Percentiles rank a stretch among this genome's conserved stretches.
Evolutionary conservation across 2,329 filamentous ascomycete species (phyloP).

Genomic region (Teratosphaeria destructans): DNA sequence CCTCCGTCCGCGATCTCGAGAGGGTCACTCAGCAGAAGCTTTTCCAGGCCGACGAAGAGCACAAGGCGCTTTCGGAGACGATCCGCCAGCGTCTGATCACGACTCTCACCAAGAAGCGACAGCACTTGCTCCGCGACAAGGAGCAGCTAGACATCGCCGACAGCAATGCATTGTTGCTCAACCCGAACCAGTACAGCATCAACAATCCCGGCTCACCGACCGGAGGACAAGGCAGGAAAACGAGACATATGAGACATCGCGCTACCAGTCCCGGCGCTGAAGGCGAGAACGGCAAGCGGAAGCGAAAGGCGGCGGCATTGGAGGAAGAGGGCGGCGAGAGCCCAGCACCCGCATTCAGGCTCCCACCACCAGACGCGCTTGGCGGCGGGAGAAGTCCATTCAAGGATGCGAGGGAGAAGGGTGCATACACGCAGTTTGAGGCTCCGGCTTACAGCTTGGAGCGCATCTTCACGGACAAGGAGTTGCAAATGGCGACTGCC

Average conservation of each 20-base stretch:
- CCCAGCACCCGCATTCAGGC: slow-evolving; percentile 41
- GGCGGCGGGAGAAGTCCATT: slow-evolving; percentile 39
- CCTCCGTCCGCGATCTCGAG: slow-evolving; percentile 45
- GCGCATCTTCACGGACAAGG: slow-evolving; percentile 57
- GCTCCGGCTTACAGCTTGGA: slow-evolving; percentile 51
- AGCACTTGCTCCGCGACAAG: slow-evolving; percentile 52
- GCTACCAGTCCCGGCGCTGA: slow-evolving; percentile 23
- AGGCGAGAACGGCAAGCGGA: slow-evolving; percentile 41
- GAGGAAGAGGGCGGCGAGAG: slow-evolving; percentile 52
- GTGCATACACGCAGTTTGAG: slow-evolving; percentile 45
- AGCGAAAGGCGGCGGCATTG: slow-evolving; percentile 44
- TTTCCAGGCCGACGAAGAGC: slow-evolving; percentile 53
- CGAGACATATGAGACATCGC: slow-evolving; percentile 49
- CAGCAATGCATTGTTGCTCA: slow-evolving; percentile 53
- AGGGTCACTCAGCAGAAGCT: slow-evolving; percentile 49
- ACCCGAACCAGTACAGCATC: slow-evolving; percentile 57
- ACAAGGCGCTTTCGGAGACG: slow-evolving; percentile 47
- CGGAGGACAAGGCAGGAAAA: slow-evolving; percentile 46
- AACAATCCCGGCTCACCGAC: slow-evolving; percentile 54
- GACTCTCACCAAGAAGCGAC: slow-evolving; percentile 46
- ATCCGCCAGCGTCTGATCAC: slow-evolving; percentile 52
- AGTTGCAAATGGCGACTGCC: slow-evolving; percentile 52
- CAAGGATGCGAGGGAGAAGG: slow-evolving; percentile 43
- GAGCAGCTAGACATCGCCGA: slow-evolving; percentile 58
- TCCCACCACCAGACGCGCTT: slow-evolving; percentile 30